These are phyloP conservation scores for Apophysomyces trapeziformis DNA, from an alignment of 371 early-diverging fungal genomes.

Conservation along the genomic window DNA sequence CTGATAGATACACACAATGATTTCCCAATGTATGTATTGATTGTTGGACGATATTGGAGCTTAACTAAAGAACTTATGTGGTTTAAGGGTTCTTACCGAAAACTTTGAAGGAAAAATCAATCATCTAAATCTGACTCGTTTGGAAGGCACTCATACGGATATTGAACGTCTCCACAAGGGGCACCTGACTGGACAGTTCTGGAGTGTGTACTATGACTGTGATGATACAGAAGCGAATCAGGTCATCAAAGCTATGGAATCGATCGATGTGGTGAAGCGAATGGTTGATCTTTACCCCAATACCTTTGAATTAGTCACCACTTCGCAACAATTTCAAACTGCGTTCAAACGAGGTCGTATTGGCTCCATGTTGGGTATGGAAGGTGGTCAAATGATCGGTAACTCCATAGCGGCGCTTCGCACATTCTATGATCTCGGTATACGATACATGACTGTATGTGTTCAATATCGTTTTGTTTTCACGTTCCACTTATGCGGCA, in stretches of 20 bases:
- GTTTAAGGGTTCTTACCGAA: constrained; percentile 37
- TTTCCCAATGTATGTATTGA: constrained; percentile 37
- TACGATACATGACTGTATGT: constrained; percentile 70
- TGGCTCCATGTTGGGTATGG: constrained; percentile 69
- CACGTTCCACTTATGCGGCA: not conserved
- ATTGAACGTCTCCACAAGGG: constrained; percentile 48
- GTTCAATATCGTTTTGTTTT: not conserved
- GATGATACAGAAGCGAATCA: constrained; percentile 40
- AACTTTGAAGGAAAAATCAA: constrained; percentile 43
- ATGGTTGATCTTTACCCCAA: constrained; percentile 56
- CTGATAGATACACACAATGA: constrained; percentile 56
- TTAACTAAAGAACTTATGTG: not conserved
- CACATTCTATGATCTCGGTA: constrained; percentile 59
- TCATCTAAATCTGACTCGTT: constrained; percentile 35
- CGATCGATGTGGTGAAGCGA: constrained; percentile 65
- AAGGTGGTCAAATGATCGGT: constrained; percentile 73
- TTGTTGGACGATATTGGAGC: not conserved
- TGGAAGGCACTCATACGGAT: constrained; percentile 50
- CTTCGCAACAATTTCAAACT: constrained; percentile 48
- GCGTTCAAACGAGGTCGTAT: constrained; percentile 51
- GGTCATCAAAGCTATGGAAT: constrained; percentile 48
- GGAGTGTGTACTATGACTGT: constrained; percentile 64
- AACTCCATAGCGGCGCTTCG: constrained; percentile 62
- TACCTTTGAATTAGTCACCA: constrained; percentile 53
- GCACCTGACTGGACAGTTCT: constrained; percentile 63